A percentile compares a stretch with the other conserved stretches of the same genome.
Evolutionary conservation across 108 stramenopile species (phyloP).

Genomic region (Nitzschia sp.): DNA sequence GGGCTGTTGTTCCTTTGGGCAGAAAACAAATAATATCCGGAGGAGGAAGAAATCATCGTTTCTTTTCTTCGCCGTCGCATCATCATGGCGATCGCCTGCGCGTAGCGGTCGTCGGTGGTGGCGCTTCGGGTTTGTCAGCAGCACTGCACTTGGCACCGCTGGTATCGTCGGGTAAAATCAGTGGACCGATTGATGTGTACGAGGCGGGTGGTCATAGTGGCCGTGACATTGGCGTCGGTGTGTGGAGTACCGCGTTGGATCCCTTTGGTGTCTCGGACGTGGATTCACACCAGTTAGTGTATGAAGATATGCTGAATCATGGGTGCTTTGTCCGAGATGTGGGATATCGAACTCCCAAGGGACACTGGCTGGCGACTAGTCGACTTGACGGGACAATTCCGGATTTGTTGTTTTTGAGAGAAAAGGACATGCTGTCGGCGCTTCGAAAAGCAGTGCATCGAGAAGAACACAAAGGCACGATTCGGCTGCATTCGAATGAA

Average conservation of each 20-base stretch:
- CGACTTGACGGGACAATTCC: conserved; percentile 53
- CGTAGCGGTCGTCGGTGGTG: conserved; percentile 83
- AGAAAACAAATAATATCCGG: too few relatives aligned
- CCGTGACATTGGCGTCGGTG: conserved; percentile 80
- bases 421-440: conserved; percentile 66
- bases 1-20: not conserved
- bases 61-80: conserved; percentile 1
- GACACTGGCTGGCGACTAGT: conserved; percentile 76
- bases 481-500: conserved; percentile 48
- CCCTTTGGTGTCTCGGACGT: conserved; percentile 57
- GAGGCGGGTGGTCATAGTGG: conserved; percentile 43
- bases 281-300: conserved; percentile 54
- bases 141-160: conserved; percentile 85
- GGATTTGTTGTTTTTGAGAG: conserved; percentile 72
- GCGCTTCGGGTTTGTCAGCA: conserved; percentile 72
- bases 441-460: conserved; percentile 57
- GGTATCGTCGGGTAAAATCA: conserved; percentile 58
- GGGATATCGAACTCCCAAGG: conserved; percentile 81
- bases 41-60: not conserved
- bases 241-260: conserved; percentile 83
- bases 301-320: conserved; percentile 51
- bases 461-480: conserved; percentile 64
- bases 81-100: conserved; percentile 58
- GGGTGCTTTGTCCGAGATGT: conserved; percentile 65
- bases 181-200: conserved; percentile 80